Percentiles rank a stretch among this genome's conserved stretches.
Evolutionary conservation across 2,329 filamentous ascomycete species (phyloP).

Genomic region (Alternaria angustiovoidea): DNA sequence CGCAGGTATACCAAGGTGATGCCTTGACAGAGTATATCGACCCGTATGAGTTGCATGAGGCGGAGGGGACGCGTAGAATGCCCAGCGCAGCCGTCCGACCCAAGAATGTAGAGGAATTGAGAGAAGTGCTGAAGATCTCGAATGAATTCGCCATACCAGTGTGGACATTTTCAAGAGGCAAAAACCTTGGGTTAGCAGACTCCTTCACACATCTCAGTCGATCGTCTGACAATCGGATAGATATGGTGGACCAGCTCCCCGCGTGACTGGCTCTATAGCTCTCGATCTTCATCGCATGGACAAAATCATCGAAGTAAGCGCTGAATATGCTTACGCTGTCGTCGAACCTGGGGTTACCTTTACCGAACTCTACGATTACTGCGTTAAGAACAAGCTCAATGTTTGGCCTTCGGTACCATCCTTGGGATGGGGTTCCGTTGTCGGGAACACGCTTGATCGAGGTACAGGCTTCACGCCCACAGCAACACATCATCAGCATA

Average conservation of each 20-base stretch:
- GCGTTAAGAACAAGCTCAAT: slow-evolving; percentile 38
- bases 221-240: slow-evolving; percentile 11
- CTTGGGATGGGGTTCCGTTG: slow-evolving; percentile 46
- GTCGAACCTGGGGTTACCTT: slow-evolving; percentile 51
- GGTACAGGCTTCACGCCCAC: slow-evolving; percentile 54
- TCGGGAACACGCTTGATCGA: slow-evolving; percentile 52
- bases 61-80: slow-evolving; percentile 50
- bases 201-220: neutral
- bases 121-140: slow-evolving; percentile 30
- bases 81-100: slow-evolving; percentile 56
- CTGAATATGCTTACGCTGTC: slow-evolving; percentile 55
- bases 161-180: slow-evolving; percentile 45
- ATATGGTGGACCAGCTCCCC: slow-evolving; percentile 43
- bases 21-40: slow-evolving; percentile 57
- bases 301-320: slow-evolving; percentile 56
- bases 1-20: slow-evolving; percentile 52
- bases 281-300: slow-evolving; percentile 54
- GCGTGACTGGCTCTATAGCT: slow-evolving; percentile 48
- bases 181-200: slow-evolving; percentile 46
- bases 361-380: slow-evolving; percentile 45
- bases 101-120: slow-evolving; percentile 33
- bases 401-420: slow-evolving; percentile 47
- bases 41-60: slow-evolving; percentile 57
- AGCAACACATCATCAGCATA: slow-evolving; percentile 49
- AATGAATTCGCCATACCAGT: slow-evolving; percentile 41